Base-by-base conservation (phyloP, 2,329 filamentous ascomycete species). In the Chlorencoelia australis region DNA sequence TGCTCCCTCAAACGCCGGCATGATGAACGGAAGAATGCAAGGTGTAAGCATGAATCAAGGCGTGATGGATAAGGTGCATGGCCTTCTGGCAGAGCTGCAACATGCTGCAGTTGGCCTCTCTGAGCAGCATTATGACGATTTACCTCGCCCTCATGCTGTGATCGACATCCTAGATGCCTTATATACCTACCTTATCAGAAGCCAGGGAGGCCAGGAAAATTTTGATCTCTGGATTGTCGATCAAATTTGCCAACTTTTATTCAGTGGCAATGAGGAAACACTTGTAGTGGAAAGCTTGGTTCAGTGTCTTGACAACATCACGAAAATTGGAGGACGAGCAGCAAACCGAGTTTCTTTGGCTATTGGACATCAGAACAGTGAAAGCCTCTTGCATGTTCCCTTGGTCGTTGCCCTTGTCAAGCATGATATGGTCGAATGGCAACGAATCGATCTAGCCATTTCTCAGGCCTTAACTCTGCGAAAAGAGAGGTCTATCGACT, bases 401-500 rank as follows among this genome's bases (percentile, higher is more conserved):
- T 59, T 80, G 2, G 67, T 78, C 30, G 62, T 68, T 8, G 71
- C 73, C 3, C 57, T 81, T 26, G 61, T 74, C 28, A 66, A 66
- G 22, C 75, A 73, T 2, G 75, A 79, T 35, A 64, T 80, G 24
- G 51, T 81, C 6, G 74, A 79, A 47, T 75, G 75, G 66, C 65
- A 66, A 34, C 69, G 70, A 34, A 73, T 88, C 33, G 83, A 88
- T 51, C 67, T 73, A 15, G 78, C 82, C 34, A 71, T 88, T 47
- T 75, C 84, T 6, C 80, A 81, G 54, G 76, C 82, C 2, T 68
- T 96, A 14, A 66, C 75, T 37, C 70, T 79, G 38, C 76, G 77
- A 40, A 84, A 87, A 43, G 69, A 77, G 6, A 71, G 72, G 15
- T 84, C 82, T 2, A 63, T 95, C 3, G 76, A 86, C 39, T 82